Evolutionary conservation across 306 rosid species (phyloP).

Genomic region (Dryas drummondii): DNA sequence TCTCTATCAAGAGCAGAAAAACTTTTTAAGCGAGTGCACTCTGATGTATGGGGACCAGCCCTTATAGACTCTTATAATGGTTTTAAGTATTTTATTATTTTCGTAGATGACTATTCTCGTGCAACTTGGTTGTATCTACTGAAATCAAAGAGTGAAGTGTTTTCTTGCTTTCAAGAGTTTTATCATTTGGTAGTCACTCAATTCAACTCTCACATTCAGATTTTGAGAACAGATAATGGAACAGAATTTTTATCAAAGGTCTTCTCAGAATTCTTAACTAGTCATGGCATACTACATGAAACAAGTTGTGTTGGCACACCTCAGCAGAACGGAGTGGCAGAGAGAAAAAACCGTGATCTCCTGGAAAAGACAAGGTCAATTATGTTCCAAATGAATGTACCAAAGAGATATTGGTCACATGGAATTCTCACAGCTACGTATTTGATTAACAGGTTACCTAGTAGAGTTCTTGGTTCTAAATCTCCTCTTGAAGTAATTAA

Average conservation of each 20-base stretch:
- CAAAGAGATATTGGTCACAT: too few species aligned
- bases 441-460: too few species aligned
- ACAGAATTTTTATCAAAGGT: background rate
- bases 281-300: constrained; percentile 5
- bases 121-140: background rate
- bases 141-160: background rate
- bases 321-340: background rate
- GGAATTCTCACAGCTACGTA: too few species aligned
- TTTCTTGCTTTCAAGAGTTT: background rate
- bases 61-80: background rate
- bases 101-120: background rate
- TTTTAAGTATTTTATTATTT: background rate
- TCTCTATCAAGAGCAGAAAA: background rate
- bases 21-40: constrained; percentile 17
- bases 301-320: background rate
- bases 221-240: background rate
- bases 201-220: background rate
- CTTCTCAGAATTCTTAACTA: background rate
- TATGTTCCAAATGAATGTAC: too few species aligned
- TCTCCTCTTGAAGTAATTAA: too few species aligned
- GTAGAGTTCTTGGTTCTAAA: too few species aligned
- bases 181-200: background rate
- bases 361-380: background rate
- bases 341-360: background rate
- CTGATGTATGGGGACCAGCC: constrained; percentile 16